Conservation (phyloP, 805 yeast genomes). For the Kregervanrija fluxuum region DNA sequence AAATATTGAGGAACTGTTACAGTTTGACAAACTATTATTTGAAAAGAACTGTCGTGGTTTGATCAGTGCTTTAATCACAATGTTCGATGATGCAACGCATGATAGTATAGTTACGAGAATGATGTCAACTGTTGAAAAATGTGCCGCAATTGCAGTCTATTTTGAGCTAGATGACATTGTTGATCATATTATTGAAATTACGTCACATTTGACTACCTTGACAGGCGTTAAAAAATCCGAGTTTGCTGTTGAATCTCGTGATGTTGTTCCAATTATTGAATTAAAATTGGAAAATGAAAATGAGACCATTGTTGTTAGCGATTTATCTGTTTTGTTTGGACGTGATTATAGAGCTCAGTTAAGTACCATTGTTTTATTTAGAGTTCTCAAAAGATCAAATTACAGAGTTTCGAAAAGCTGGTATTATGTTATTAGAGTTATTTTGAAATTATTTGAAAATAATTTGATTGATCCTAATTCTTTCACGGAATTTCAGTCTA, state of each 20-base stretch:
- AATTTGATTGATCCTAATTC: slow-evolving; percentile 62
- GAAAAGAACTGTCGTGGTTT: slow-evolving; percentile 54
- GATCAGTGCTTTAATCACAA: slow-evolving; percentile 64
- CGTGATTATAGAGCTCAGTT: slow-evolving; percentile 87
- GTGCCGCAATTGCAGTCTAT: slow-evolving; percentile 66
- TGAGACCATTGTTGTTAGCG: slow-evolving; percentile 66
- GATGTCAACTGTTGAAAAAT: slow-evolving; percentile 81
- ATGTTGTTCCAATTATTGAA: slow-evolving; percentile 38
- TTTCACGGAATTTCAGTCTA: slow-evolving; percentile 58
- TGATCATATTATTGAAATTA: slow-evolving; percentile 58
- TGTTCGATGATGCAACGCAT: slow-evolving; percentile 83
- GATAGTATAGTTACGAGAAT: slow-evolving; percentile 84
- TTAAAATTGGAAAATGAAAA: slow-evolving; percentile 45
- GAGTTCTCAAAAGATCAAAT: slow-evolving; percentile 57
- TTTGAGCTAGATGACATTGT: slow-evolving; percentile 50
- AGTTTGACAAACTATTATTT: slow-evolving; percentile 69
- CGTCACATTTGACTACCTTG: slow-evolving; percentile 65
- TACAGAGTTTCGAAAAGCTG: slow-evolving; percentile 46
- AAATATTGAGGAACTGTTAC: slow-evolving; percentile 26
- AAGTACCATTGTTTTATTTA: slow-evolving; percentile 77
- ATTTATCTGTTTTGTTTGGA: slow-evolving; percentile 77
- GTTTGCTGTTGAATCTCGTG: slow-evolving; percentile 26
- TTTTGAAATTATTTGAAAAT: slow-evolving; percentile 63
- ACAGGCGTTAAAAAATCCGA: slow-evolving; percentile 33
- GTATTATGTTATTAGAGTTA: slow-evolving; percentile 50